phyloP scores from a whole-genome alignment of 176 grass and related monocot species.

The Puya raimondii region DNA sequence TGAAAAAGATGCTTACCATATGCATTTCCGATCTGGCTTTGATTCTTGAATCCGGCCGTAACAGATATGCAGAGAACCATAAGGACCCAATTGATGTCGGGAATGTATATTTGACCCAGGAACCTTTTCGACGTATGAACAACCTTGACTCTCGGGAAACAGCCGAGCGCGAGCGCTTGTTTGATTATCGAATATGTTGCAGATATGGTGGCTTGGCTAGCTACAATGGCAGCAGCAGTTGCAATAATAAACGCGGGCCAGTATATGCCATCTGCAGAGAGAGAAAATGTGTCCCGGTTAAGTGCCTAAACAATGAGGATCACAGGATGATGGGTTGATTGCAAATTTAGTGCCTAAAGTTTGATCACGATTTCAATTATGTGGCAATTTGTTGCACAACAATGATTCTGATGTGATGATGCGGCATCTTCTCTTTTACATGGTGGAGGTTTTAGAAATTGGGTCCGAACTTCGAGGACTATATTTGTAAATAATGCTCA shows the following conservation, averaged over 20 bases:
- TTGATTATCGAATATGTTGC: conserved; percentile 99
- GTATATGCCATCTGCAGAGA: conserved; percentile 67
- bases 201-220: conserved; percentile 95
- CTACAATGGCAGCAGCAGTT: conserved; percentile 83
- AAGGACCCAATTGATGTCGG: conserved; percentile 96
- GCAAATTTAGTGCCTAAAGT: too few species aligned
- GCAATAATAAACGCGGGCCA: conserved; percentile 91
- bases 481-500: too few species aligned
- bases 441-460: too few species aligned
- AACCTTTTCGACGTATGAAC: conserved; percentile 98
- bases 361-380: too few species aligned
- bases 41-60: conserved; percentile 95
- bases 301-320: conserved; percentile 7
- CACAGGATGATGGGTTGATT: not conserved
- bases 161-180: conserved; percentile 82
- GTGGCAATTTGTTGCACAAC: too few species aligned
- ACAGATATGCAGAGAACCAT: conserved; percentile 87
- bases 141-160: conserved; percentile 88
- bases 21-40: conserved; percentile 91
- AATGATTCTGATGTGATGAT: too few species aligned
- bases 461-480: too few species aligned
- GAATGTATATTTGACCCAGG: conserved; percentile 98
- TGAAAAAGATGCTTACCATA: conserved; percentile 44
- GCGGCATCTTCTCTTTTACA: too few species aligned
- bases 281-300: conserved; percentile 16